Base-by-base conservation (phyloP, 176 grass and related monocot genomes). In the Musa itinerans region DNA sequence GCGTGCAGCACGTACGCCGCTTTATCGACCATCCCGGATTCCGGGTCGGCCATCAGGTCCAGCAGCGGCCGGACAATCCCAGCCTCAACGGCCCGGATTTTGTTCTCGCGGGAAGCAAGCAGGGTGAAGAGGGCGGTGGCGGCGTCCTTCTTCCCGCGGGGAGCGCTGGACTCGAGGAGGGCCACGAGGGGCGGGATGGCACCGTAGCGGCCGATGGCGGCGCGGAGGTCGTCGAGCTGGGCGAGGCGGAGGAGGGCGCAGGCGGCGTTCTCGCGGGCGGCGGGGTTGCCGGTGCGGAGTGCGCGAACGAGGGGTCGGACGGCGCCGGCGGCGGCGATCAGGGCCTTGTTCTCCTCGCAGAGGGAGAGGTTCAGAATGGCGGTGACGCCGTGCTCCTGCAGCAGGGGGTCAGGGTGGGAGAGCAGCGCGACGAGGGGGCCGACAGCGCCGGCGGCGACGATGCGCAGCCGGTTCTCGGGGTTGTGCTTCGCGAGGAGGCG, bases 351-450 rank as follows among this genome's bases (percentile, higher is more conserved):
- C 70, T 72, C 70, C n/a, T 72, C 50, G 70, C 70, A 72, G 51
- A 72, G 50, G 19, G 50, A 72, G 10, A 72, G 70, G 51, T 72
- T 72, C 8, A 72, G 70, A n/a, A 72, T 72, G 10, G 70, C 70
- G 70, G 70, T 72, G 51, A 72, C 51, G 51, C 70, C 70, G 9
- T 72, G 70, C 70, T 72, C 70, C 70, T 72, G 70, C 0, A 72
- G 70, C 50, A 22, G 50, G 3, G 70, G 50, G 2, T 72, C 70
- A 9, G 50, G n/a, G 50, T 72, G 70, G 20, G 70, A 72, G 50
- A 72, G 49, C 20, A 72, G 70, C 11, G 49, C 20, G 70, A 72
- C 70, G 21, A 72, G 70, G 21, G 70, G 70, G 2, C 50, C 50
- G 70, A 72, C 50, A 0, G 70, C 70, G 49, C 70, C 70, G 70